phyloP scores from a whole-genome alignment of 805 yeast genomes.

The Spathaspora boniae region DNA sequence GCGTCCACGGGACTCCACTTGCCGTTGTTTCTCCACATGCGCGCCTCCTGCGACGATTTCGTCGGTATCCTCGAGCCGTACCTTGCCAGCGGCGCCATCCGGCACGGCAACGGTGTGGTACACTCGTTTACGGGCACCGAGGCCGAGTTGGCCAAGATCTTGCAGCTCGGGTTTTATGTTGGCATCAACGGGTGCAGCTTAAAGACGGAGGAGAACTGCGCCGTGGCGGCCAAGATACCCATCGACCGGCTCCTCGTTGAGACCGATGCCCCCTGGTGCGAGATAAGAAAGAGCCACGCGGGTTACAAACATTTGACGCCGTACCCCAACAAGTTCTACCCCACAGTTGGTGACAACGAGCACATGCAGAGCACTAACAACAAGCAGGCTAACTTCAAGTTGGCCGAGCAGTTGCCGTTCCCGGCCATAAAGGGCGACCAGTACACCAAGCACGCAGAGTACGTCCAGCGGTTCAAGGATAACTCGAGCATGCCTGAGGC shows the following conservation, averaged over 20 bases:
- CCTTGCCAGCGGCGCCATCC: slow-evolving; percentile 38
- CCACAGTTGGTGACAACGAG: slow-evolving; percentile 22
- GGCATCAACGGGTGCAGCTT: slow-evolving; percentile 94
- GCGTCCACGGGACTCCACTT: slow-evolving; percentile 43
- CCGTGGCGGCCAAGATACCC: slow-evolving; percentile 68
- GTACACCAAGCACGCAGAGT: slow-evolving; percentile 30
- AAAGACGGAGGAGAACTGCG: slow-evolving; percentile 68
- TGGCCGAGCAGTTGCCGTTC: slow-evolving; percentile 56
- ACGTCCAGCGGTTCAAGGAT: slow-evolving; percentile 12
- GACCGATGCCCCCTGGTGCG: slow-evolving; percentile 99
- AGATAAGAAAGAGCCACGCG: slow-evolving; percentile 78
- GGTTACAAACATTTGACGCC: slow-evolving; percentile 54
- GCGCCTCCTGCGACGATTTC: slow-evolving; percentile 83
- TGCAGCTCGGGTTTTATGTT: slow-evolving; percentile 61
- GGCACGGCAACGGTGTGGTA: slow-evolving; percentile 68
- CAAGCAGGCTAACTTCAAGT: slow-evolving; percentile 20
- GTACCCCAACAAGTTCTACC: slow-evolving; percentile 58
- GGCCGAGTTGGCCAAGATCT: slow-evolving; percentile 56
- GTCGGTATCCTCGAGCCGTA: slow-evolving; percentile 60
- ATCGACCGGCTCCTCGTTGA: slow-evolving; percentile 70
- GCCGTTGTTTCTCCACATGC: slow-evolving; percentile 88
- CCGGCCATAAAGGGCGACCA: slow-evolving; percentile 66
- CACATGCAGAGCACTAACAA: slow-evolving; percentile 11
- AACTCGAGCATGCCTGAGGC: slow-evolving; percentile 9
- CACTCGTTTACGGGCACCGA: slow-evolving; percentile 90